Base-by-base conservation (phyloP, 2,329 filamentous ascomycete genomes). In the Paecilomyces formosus region DNA sequence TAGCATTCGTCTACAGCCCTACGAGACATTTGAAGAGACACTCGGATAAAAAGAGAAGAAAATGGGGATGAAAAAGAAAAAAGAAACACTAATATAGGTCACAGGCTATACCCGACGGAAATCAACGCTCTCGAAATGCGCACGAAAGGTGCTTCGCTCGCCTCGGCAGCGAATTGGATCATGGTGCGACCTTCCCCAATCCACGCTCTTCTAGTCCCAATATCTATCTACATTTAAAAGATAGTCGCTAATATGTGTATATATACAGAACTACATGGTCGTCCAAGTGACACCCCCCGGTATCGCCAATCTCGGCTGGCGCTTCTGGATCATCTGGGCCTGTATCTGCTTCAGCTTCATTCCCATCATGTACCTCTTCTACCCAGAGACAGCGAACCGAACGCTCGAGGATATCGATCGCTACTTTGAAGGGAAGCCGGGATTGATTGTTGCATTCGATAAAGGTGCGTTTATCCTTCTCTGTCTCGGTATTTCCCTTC, bases 81-180 rank as follows among this genome's bases (percentile, higher is more conserved):
- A 26, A 11, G 18, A 21, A 12, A 4, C 1, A 26, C 49, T 52
- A 54, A 54, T 5, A 12, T 54, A 9, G 11, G 6, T 28, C 15
- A 30, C 28, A 21, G 26, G 30, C 28, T 75, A 1, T 72, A 71
- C 24, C 69, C 70, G 0, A 70, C 68, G 1, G 70, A 74, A 55
- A 67, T 74, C 39, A 73, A 73, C 61, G 70, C 71, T 2, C 65
- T 72, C 12, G 65, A 64, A 3, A 71, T 71, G 66, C 66, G 72
- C 21, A 70, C 68, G 11, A 73, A 73, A 55, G 70, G 69, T 1
- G 69, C 71, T 2, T 65, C 65, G 1, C 57, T 71, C 0, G 70
- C 65, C 8, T 69, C 69, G 55, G 64, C 69, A 1, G 70, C 69
- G 8, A 72, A 72, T 57, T 67, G 66, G 66, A 63, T 64, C n/a